These are phyloP conservation scores for Rutstroemia sp. DNA, from an alignment of 2,329 filamentous ascomycete species.

Conservation along the genomic window DNA sequence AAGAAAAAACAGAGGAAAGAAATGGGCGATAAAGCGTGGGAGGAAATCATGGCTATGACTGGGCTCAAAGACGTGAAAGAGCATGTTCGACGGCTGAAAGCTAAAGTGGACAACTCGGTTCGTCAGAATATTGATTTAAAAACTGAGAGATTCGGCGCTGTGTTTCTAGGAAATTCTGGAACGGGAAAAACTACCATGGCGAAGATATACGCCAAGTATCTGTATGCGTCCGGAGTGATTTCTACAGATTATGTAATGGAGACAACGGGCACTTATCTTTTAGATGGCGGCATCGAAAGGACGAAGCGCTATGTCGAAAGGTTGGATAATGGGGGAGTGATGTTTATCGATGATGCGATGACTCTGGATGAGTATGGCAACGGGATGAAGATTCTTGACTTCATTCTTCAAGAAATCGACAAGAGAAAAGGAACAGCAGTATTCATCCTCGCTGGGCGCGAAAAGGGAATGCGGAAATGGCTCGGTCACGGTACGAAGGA, in stretches of 20 bases:
- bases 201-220: conserved; percentile 57
- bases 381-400: conserved; percentile 51
- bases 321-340: conserved; percentile 57
- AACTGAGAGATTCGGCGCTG: conserved; percentile 41
- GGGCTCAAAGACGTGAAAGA: conserved; percentile 47
- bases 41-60: conserved; percentile 44
- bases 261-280: conserved; percentile 57
- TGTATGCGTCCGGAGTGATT: conserved; percentile 52
- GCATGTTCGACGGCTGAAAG: conserved; percentile 42
- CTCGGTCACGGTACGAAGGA: conserved; percentile 54
- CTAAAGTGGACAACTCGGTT: conserved; percentile 39
- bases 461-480: conserved; percentile 65
- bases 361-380: conserved; percentile 2
- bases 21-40: conserved; percentile 36
- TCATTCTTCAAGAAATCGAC: conserved; percentile 62
- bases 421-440: conserved; percentile 60
- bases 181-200: conserved; percentile 65
- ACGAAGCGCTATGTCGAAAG: conserved; percentile 48
- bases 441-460: conserved; percentile 66
- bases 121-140: conserved; percentile 38
- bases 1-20: conserved; percentile 25
- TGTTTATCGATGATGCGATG: conserved; percentile 63
- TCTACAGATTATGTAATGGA: conserved; percentile 53
- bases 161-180: conserved; percentile 49
- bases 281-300: conserved; percentile 49